Conservation (phyloP, 1,284 basidiomycete species). For the Puccinia triticina region DNA sequence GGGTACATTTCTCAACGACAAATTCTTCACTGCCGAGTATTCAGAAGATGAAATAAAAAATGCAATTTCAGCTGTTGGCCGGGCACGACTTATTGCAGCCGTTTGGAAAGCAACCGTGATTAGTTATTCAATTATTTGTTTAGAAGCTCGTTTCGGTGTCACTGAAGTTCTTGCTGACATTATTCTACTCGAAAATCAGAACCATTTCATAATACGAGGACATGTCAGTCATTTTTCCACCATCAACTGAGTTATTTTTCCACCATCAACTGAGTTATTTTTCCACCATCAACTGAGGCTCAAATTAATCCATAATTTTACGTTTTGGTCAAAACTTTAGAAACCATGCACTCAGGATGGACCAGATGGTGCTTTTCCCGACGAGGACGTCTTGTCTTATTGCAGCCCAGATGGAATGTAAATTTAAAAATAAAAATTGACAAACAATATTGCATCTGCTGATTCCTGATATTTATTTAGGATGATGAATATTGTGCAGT, state of each 20-base stretch:
- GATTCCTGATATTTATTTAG: background rate
- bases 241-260: background rate
- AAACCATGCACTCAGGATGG: constrained; percentile 28
- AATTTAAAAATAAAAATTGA: background rate
- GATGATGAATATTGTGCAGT: constrained; percentile 48
- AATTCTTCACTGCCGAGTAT: constrained; percentile 25
- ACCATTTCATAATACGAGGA: constrained; percentile 32
- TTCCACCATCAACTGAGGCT: too few species aligned
- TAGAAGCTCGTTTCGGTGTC: background rate
- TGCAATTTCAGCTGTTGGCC: constrained; percentile 31
- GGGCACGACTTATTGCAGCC: constrained; percentile 42
- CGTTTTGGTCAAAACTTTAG: background rate
- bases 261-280: too few species aligned
- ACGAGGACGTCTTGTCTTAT: constrained; percentile 35
- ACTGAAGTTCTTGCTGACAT: too few species aligned
- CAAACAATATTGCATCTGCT: background rate
- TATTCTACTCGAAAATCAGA: constrained; percentile 29
- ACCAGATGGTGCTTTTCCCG: constrained; percentile 29
- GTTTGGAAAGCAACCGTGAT: constrained; percentile 48
- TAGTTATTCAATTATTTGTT: background rate
- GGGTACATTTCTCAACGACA: constrained; percentile 47
- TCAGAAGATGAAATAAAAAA: constrained; percentile 34
- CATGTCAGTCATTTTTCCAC: background rate
- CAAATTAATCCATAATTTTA: background rate
- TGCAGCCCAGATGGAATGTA: constrained; percentile 38